A percentile compares a stretch with the other conserved stretches of the same genome.
Evolutionary conservation across 257 asterid genomes (phyloP).

Genomic region (Osmanthus fragrans): DNA sequence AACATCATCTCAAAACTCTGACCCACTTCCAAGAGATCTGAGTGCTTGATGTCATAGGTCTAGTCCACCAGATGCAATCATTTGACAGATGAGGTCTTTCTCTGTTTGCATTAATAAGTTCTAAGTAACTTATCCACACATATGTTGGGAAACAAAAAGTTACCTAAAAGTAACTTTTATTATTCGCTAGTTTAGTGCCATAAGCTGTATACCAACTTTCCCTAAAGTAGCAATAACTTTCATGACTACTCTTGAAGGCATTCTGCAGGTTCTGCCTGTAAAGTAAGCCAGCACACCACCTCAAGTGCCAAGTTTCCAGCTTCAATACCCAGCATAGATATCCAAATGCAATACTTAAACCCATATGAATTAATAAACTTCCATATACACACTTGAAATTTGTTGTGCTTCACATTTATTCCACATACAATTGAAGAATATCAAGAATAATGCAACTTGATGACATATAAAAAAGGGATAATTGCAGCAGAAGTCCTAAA

Average conservation of each 20-base stretch:
- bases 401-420: background rate
- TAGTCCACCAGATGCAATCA: background rate
- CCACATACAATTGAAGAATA: too few relatives aligned
- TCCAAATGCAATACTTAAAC: background rate
- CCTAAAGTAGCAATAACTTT: background rate
- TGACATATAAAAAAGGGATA: background rate
- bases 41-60: background rate
- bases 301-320: background rate
- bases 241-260: background rate
- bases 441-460: background rate
- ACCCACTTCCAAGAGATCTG: background rate
- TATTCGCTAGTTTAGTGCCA: background rate
- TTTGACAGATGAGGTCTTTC: background rate
- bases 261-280: background rate
- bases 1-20: background rate
- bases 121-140: background rate
- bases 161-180: background rate
- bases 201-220: background rate
- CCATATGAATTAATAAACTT: background rate
- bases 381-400: background rate
- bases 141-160: background rate
- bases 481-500: too few relatives aligned
- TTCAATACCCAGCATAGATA: background rate
- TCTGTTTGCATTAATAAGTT: background rate
- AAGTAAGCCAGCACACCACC: background rate